Evolutionary conservation across 345 rosid species (phyloP).

Genomic region (Salix brachista): DNA sequence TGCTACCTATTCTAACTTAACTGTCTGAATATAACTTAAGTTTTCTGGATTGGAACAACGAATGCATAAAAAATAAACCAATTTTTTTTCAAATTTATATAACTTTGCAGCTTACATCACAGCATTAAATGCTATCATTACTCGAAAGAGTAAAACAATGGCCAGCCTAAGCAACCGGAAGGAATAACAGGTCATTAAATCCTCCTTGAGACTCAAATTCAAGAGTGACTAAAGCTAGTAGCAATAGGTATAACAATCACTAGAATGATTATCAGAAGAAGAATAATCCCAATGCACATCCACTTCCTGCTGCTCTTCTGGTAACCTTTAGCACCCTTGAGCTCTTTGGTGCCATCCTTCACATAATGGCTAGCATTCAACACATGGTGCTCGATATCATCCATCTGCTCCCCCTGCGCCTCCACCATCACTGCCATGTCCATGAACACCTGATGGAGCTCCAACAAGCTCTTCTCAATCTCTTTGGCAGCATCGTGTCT

Average conservation of each 20-base stretch:
- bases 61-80: not conserved
- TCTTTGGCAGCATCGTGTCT: slow-evolving; percentile 82
- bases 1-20: not conserved
- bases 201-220: slow-evolving; percentile 27
- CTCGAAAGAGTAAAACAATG: too few relatives aligned
- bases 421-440: slow-evolving; percentile 98
- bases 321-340: slow-evolving; percentile 60
- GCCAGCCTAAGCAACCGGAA: slow-evolving; percentile 5
- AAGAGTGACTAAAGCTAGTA: slow-evolving; percentile 74
- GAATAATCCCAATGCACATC: slow-evolving; percentile 63
- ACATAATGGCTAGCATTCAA: slow-evolving; percentile 77
- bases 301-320: slow-evolving; percentile 79
- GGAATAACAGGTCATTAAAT: slow-evolving; percentile 40
- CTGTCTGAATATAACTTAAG: not conserved
- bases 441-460: slow-evolving; percentile 88
- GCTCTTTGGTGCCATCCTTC: slow-evolving; percentile 70
- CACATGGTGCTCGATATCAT: slow-evolving; percentile 89
- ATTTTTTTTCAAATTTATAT: not conserved
- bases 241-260: slow-evolving; percentile 63
- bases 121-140: not conserved
- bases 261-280: slow-evolving; percentile 64
- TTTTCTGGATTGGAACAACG: not conserved
- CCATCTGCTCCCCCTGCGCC: slow-evolving; percentile 89
- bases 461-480: slow-evolving; percentile 87
- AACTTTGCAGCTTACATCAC: not conserved